Conservation (phyloP, 495 filamentous ascomycete species). For the Podospora didyma region DNA sequence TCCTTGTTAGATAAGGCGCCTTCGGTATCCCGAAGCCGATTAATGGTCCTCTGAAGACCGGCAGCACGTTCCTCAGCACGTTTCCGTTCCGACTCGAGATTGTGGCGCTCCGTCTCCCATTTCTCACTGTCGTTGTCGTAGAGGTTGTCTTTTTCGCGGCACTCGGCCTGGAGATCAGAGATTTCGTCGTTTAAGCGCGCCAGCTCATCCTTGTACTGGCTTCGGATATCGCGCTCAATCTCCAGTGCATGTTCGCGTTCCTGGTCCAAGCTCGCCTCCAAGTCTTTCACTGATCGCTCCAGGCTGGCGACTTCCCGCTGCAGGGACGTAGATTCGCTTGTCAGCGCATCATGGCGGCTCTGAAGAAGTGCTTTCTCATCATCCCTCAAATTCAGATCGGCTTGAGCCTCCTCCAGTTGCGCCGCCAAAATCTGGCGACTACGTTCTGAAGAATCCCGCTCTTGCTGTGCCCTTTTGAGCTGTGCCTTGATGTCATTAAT, state of each 20-base stretch:
- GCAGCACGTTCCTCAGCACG: slow-evolving; percentile 63
- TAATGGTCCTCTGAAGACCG: slow-evolving; percentile 68
- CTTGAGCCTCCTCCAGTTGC: slow-evolving; percentile 54
- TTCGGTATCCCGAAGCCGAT: slow-evolving; percentile 65
- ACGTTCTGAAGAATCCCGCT: slow-evolving; percentile 34
- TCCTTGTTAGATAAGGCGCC: slow-evolving; percentile 63
- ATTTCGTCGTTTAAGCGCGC: slow-evolving; percentile 60
- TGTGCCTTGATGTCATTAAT: background rate
- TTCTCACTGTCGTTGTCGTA: slow-evolving; percentile 66
- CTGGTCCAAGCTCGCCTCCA: slow-evolving; percentile 55
- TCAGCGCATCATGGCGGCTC: slow-evolving; percentile 64
- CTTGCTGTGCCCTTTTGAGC: slow-evolving; percentile 14
- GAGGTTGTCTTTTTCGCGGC: slow-evolving; percentile 69
- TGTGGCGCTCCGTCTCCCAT: slow-evolving; percentile 64
- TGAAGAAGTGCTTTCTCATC: slow-evolving; percentile 72
- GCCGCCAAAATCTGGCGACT: slow-evolving; percentile 40
- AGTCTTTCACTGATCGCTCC: slow-evolving; percentile 51
- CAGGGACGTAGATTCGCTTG: slow-evolving; percentile 61
- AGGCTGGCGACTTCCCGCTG: slow-evolving; percentile 60
- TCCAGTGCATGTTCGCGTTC: slow-evolving; percentile 57
- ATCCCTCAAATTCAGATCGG: slow-evolving; percentile 45
- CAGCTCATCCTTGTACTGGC: slow-evolving; percentile 60
- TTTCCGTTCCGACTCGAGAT: slow-evolving; percentile 61
- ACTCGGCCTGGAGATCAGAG: slow-evolving; percentile 62
- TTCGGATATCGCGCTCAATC: slow-evolving; percentile 51